Conservation (phyloP, 768 basidiomycete genomes). For the Termitomyces sp. region DNA sequence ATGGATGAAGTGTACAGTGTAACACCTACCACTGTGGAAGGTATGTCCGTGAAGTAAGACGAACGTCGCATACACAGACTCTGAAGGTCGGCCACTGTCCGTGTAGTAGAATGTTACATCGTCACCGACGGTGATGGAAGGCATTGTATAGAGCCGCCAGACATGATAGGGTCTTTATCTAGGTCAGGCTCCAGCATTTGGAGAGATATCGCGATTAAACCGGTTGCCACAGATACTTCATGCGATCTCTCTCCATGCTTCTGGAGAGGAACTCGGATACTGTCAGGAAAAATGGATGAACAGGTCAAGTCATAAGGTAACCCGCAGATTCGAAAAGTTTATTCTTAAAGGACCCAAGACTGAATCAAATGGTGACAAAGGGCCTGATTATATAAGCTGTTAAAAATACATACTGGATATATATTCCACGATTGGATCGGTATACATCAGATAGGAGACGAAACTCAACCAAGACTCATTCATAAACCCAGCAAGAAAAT, state of each 20-base stretch:
- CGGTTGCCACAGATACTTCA: background rate
- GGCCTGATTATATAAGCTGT: background rate
- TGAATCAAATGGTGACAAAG: background rate
- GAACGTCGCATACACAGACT: slow-evolving; percentile 17
- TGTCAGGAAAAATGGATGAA: background rate
- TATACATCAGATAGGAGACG: background rate
- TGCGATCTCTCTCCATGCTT: background rate
- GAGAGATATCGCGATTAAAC: too few species aligned
- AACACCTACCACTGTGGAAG: background rate
- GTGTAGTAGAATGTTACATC: slow-evolving; percentile 17
- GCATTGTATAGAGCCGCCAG: background rate
- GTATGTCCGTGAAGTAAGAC: slow-evolving; percentile 25
- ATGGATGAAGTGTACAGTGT: slow-evolving; percentile 11
- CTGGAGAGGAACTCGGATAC: too few species aligned
- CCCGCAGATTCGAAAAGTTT: background rate
- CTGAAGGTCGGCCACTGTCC: slow-evolving; percentile 20
- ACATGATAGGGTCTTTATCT: background rate
- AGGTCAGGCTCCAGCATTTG: too few species aligned
- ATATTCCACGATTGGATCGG: background rate
- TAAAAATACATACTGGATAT: too few species aligned
- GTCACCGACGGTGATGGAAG: background rate
- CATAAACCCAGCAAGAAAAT: background rate
- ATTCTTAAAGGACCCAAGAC: background rate
- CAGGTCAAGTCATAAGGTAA: background rate
- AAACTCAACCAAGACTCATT: background rate